Evolutionary conservation across 73 alveolate genomes (phyloP).

Genomic region (Symbiodinium pilosum): DNA sequence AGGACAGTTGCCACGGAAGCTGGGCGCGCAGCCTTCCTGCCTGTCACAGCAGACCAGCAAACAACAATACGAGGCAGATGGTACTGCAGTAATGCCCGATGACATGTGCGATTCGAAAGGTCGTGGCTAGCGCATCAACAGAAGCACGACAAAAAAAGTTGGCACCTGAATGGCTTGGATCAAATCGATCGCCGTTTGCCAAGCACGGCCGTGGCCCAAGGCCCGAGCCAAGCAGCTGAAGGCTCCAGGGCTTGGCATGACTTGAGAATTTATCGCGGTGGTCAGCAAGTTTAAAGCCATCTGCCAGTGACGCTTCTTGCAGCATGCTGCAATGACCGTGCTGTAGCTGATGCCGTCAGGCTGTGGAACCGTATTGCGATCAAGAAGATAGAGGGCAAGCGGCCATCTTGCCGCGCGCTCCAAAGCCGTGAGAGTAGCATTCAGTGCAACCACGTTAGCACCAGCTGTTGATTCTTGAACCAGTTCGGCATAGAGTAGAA

Average conservation of each 20-base stretch:
- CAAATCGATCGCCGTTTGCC: background rate
- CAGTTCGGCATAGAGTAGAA: conserved; percentile 18
- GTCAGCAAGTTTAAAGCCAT: background rate
- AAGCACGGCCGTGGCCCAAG: background rate
- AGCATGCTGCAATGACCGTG: background rate
- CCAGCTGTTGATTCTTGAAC: background rate
- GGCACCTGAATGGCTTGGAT: too few relatives aligned
- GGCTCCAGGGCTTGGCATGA: background rate
- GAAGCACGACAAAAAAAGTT: too few relatives aligned
- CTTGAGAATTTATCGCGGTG: background rate
- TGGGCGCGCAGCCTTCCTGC: conserved; percentile 24
- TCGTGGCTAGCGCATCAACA: too few relatives aligned
- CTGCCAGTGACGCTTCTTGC: background rate
- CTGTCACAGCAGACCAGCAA: too few relatives aligned
- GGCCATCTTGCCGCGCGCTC: background rate
- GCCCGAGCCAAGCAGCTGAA: conserved; percentile 20
- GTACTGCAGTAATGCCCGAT: too few relatives aligned
- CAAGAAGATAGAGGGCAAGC: background rate
- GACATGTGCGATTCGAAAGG: too few relatives aligned
- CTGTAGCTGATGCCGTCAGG: conserved; percentile 6
- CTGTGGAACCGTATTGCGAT: background rate
- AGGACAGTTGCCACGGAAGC: too few relatives aligned
- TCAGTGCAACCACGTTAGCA: conserved; percentile 16
- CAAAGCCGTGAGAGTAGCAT: conserved; percentile 27
- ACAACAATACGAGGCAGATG: too few relatives aligned